Conservation (phyloP, 306 rosid species). For the Elaeagnus macrophylla region DNA sequence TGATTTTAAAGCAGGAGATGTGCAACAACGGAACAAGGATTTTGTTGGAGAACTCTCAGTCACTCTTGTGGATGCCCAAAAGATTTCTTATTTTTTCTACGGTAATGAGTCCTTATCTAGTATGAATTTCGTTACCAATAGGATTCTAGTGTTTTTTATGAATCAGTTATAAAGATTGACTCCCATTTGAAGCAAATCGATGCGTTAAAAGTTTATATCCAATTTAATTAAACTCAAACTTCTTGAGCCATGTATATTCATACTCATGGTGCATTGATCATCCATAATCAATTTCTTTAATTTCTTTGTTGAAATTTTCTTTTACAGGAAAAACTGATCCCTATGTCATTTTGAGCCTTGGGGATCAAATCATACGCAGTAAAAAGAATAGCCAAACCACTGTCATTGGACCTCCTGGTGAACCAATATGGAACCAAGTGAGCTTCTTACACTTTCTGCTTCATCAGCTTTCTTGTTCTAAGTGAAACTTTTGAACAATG, state of each 20-base stretch:
- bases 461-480: not conserved
- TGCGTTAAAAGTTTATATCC: not conserved
- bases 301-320: not conserved
- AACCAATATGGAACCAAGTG: slow-evolving; percentile 99
- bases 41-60: slow-evolving; percentile 91
- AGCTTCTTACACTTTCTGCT: slow-evolving; percentile 19
- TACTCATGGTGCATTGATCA: slow-evolving; percentile 1
- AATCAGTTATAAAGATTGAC: not conserved
- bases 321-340: slow-evolving; percentile 94
- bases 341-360: slow-evolving; percentile 69
- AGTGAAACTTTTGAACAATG: not conserved
- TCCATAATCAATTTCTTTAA: not conserved
- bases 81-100: slow-evolving; percentile 71
- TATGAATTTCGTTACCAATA: not conserved
- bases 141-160: slow-evolving; percentile 4
- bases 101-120: slow-evolving; percentile 42
- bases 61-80: slow-evolving; percentile 90
- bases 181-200: too few species aligned
- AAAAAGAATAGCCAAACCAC: slow-evolving; percentile 98
- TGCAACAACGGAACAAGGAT: slow-evolving; percentile 87
- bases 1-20: slow-evolving; percentile 66
- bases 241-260: slow-evolving; percentile 1
- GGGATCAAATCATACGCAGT: slow-evolving; percentile 80
- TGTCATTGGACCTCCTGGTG: slow-evolving; percentile 88
- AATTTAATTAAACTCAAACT: not conserved